Percentiles rank a stretch among this genome's conserved stretches.
Evolutionary conservation across 495 filamentous ascomycete genomes (phyloP).

Genomic region (Xylaria grammica): DNA sequence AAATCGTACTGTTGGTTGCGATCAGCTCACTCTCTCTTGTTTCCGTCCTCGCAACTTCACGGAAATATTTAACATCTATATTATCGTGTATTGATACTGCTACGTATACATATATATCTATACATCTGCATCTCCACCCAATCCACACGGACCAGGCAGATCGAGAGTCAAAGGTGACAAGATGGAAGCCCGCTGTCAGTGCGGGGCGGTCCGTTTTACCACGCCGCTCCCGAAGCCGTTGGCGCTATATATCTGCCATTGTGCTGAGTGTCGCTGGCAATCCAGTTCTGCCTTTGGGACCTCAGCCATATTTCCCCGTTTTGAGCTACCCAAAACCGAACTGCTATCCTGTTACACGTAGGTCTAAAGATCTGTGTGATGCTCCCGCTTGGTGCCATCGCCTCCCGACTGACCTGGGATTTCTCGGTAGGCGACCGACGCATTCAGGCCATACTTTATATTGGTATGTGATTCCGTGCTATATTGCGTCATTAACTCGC

Average conservation of each 20-base stretch:
- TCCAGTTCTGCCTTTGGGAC: conserved; percentile 71
- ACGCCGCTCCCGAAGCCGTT: conserved; percentile 62
- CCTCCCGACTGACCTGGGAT: not conserved
- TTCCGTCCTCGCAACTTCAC: no score
- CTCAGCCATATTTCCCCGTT: conserved; percentile 69
- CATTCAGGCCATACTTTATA: conserved; percentile 52
- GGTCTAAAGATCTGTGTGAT: conserved; percentile 26
- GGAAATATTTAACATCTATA: no score
- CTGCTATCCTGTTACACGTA: conserved; percentile 54
- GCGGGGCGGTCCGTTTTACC: conserved; percentile 64
- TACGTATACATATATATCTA: no score
- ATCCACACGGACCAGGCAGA: not conserved
- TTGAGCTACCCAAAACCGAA: conserved; percentile 53
- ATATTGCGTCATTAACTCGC: conserved; percentile 16
- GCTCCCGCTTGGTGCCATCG: not conserved
- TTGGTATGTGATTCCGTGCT: conserved; percentile 38
- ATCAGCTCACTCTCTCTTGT: not conserved
- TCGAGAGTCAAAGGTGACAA: not conserved
- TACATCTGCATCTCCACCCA: no score
- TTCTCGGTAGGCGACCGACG: conserved; percentile 39
- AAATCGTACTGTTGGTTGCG: not conserved
- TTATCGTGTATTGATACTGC: no score
- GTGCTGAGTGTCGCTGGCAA: conserved; percentile 68
- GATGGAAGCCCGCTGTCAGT: conserved; percentile 67
- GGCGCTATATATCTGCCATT: conserved; percentile 72